Percentiles rank a stretch among this genome's conserved stretches.
phyloP scores from a whole-genome alignment of 352 stramenopile genomes.

The Phytophthora pinifolia region DNA sequence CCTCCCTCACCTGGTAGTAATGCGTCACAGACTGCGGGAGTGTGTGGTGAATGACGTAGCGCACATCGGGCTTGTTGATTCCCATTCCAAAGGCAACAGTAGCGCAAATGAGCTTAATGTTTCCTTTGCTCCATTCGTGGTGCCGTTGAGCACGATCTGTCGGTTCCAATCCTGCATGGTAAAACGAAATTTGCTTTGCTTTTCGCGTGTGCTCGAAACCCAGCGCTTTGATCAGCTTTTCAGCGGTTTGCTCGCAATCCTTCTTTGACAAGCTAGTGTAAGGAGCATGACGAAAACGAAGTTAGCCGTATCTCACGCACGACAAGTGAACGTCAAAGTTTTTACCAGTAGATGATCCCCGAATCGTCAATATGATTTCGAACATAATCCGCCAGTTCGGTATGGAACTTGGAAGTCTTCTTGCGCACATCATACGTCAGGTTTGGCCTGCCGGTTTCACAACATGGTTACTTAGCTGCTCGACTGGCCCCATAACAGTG shows the following conservation, averaged over 20 bases:
- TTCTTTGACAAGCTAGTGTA: conserved; percentile 79
- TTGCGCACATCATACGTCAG: conserved; percentile 85
- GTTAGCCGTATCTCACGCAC: conserved; percentile 1
- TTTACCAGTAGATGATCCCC: conserved; percentile 91
- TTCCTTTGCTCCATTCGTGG: conserved; percentile 89
- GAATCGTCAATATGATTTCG: conserved; percentile 83
- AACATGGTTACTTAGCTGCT: conserved; percentile 1
- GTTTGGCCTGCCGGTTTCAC: conserved; percentile 52
- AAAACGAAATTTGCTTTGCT: conserved; percentile 78
- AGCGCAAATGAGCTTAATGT: conserved; percentile 89
- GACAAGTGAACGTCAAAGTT: neutral
- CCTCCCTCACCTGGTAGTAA: conserved; percentile 80
- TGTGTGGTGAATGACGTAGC: conserved; percentile 90
- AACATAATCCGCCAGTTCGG: conserved; percentile 78
- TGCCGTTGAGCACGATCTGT: conserved; percentile 77
- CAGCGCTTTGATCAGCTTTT: conserved; percentile 79
- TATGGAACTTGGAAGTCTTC: conserved; percentile 81
- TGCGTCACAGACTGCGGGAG: conserved; percentile 89
- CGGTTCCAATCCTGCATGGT: conserved; percentile 77
- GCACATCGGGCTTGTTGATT: conserved; percentile 89
- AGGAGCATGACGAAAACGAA: neutral
- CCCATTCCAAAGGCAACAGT: conserved; percentile 90
- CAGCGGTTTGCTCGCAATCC: conserved; percentile 80
- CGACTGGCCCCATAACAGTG: too few relatives aligned
- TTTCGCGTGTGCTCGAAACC: conserved; percentile 73